phyloP scores from a whole-genome alignment of 2,329 filamentous ascomycete species.

The Reticulascus tulasneorum region DNA sequence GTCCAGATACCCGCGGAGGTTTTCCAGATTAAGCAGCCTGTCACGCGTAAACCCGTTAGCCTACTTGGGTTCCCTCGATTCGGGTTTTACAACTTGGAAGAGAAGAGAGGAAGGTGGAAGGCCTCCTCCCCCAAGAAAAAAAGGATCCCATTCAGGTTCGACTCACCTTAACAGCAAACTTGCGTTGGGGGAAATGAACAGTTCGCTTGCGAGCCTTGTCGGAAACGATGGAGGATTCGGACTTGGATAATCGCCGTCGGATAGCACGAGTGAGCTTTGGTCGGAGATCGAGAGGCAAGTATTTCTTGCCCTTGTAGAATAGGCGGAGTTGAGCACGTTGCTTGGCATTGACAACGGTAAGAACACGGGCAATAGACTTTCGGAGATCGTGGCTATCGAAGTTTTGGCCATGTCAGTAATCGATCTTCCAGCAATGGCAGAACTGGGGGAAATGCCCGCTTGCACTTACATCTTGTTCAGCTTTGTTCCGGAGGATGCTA shows the following conservation, averaged over 20 bases:
- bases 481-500: conserved; percentile 91
- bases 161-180: conserved; percentile 95
- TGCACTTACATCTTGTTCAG: conserved; percentile 90
- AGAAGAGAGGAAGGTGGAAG: neutral
- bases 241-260: conserved; percentile 87
- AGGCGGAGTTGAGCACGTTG: conserved; percentile 96
- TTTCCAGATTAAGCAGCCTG: conserved; percentile 12
- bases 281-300: conserved; percentile 96
- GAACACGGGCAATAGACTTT: conserved; percentile 98
- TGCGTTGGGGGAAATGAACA: conserved; percentile 96
- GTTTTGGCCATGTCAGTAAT: conserved; percentile 4
- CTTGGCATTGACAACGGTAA: conserved; percentile 99
- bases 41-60: neutral
- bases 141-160: neutral
- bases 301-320: conserved; percentile 99
- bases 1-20: conserved; percentile 13
- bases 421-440: conserved; percentile 6
- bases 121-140: no score
- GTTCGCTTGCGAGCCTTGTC: conserved; percentile 96
- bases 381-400: conserved; percentile 84
- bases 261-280: conserved; percentile 98
- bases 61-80: no score
- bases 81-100: no score
- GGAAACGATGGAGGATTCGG: conserved; percentile 80
- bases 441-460: conserved; percentile 13